Percentiles rank a stretch among this genome's conserved stretches.
phyloP scores from a whole-genome alignment of 2,329 filamentous ascomycete genomes.

The Aspergillus piperis region DNA sequence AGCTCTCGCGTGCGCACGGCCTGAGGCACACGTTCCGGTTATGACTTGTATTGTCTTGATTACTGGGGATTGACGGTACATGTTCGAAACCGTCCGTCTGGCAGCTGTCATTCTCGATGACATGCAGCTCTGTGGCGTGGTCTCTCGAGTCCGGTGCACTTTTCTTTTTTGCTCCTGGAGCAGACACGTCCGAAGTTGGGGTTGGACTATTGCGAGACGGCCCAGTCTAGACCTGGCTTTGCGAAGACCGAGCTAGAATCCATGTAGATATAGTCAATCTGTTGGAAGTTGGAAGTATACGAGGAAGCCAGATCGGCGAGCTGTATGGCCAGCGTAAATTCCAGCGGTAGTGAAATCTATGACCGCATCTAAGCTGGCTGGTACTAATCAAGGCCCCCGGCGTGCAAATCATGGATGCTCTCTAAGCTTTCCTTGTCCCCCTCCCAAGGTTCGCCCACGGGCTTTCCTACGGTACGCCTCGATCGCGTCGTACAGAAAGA shows the following conservation, averaged over 20 bases:
- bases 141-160: background rate
- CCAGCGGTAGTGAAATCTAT: background rate
- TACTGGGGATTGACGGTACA: too few relatives aligned
- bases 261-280: background rate
- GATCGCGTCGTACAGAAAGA: background rate
- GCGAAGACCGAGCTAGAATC: background rate
- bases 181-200: background rate
- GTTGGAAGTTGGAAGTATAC: background rate
- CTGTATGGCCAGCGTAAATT: background rate
- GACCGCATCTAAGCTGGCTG: background rate
- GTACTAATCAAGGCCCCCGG: background rate
- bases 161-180: background rate
- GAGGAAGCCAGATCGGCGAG: background rate
- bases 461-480: background rate
- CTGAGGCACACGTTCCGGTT: conserved; percentile 22
- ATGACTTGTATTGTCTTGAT: conserved; percentile 2
- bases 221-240: background rate
- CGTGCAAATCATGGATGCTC: background rate
- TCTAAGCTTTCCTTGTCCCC: background rate
- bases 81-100: background rate
- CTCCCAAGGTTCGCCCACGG: background rate
- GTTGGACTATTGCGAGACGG: background rate
- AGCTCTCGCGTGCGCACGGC: conserved; percentile 14
- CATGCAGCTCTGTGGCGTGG: conserved; percentile 6
- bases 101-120: conserved; percentile 2